Conservation (phyloP, 192 early-diverging fungal species). For the Dimargaris cristalligena region DNA sequence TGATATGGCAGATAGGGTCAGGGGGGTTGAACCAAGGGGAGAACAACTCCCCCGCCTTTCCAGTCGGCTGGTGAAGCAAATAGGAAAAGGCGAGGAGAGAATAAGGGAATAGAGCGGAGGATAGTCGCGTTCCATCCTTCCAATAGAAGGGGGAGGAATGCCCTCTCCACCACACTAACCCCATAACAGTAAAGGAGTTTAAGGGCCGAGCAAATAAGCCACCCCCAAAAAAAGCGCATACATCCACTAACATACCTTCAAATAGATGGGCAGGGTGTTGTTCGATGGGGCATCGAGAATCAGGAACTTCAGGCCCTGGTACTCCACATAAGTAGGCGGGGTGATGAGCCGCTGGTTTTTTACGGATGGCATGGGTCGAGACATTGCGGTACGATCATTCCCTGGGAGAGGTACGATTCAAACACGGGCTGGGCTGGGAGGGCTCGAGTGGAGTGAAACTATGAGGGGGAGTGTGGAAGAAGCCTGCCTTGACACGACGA, state of each 20-base stretch:
- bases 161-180: too few species aligned
- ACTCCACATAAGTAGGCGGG: constrained; percentile 1
- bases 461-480: neutral
- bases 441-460: neutral
- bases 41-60: too few species aligned
- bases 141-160: too few species aligned
- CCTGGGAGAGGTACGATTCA: neutral
- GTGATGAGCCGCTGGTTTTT: constrained; percentile 5
- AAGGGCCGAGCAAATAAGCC: too few species aligned
- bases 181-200: too few species aligned
- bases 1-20: too few species aligned
- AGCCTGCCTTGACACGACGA: neutral
- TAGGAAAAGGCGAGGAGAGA: too few species aligned
- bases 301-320: constrained; percentile 49
- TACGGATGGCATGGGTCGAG: neutral
- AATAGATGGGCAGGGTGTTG: constrained; percentile 55
- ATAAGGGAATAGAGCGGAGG: too few species aligned
- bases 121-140: too few species aligned
- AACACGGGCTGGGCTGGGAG: neutral
- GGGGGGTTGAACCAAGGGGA: too few species aligned
- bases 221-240: too few species aligned
- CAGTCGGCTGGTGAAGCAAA: too few species aligned
- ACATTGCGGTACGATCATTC: constrained; percentile 2
- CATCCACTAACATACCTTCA: constrained; percentile 26
- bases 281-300: constrained; percentile 86